Evolutionary conservation across 176 grass and related monocot genomes (phyloP).

Genomic region (Guadua angustifolia): DNA sequence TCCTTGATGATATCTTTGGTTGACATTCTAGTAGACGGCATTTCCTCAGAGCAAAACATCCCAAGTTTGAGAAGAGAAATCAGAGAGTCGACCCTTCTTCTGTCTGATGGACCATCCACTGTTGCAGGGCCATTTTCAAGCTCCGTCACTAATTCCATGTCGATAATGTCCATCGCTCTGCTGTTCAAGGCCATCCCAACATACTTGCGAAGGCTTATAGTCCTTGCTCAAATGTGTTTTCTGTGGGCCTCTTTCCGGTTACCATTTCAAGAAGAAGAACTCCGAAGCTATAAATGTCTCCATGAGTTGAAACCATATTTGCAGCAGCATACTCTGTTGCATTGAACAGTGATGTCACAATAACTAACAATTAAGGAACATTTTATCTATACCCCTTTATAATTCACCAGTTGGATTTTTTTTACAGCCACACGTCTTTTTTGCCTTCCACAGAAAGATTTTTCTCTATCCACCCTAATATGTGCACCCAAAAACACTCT

Average conservation of each 20-base stretch:
- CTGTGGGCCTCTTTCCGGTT: slow-evolving; percentile 43
- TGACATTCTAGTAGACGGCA: slow-evolving; percentile 6
- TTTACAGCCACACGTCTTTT: too few species aligned
- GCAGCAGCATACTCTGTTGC: slow-evolving; percentile 43
- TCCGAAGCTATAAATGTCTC: slow-evolving; percentile 52
- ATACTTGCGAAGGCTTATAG: slow-evolving; percentile 12
- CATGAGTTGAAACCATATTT: slow-evolving; percentile 37
- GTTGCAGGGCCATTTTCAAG: too few species aligned
- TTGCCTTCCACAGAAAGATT: too few species aligned
- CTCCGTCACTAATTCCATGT: too few species aligned
- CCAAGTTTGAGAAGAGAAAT: too few species aligned
- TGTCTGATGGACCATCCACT: too few species aligned
- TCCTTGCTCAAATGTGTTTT: slow-evolving; percentile 9
- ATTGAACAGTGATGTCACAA: background rate
- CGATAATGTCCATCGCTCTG: too few species aligned
- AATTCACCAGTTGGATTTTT: too few species aligned
- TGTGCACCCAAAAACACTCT: too few species aligned
- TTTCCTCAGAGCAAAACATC: slow-evolving; percentile 41
- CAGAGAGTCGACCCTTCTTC: too few species aligned
- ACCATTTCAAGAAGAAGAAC: slow-evolving; percentile 45
- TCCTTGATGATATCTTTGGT: slow-evolving; percentile 36
- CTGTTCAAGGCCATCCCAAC: slow-evolving; percentile 15
- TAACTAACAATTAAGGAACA: background rate
- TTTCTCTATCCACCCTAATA: too few species aligned
- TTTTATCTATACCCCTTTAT: too few species aligned